Evolutionary conservation across 139 green algal species (phyloP).

Genomic region (Chlamydomonas schloesseri): DNA sequence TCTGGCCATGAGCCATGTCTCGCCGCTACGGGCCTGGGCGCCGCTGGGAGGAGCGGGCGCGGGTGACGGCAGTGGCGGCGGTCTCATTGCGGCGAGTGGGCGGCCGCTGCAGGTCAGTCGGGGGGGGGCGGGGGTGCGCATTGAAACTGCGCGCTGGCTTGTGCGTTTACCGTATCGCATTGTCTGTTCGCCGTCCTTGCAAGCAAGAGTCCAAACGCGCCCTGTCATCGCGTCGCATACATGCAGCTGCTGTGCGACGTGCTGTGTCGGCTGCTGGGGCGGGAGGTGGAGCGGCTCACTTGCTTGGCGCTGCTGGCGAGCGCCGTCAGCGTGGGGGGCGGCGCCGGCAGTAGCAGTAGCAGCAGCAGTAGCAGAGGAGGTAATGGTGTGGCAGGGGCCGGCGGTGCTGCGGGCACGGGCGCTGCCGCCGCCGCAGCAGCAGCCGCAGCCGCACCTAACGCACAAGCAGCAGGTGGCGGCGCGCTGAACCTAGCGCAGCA

Average conservation of each 20-base stretch:
- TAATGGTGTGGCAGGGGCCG: too few species aligned
- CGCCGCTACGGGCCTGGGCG: neutral
- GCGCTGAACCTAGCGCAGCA: too few species aligned
- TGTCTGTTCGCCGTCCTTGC: too few species aligned
- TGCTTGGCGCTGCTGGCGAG: conserved; percentile 8
- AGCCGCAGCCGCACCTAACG: too few species aligned
- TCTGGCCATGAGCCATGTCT: neutral
- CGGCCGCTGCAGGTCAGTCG: neutral
- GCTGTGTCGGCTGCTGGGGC: neutral
- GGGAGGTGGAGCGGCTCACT: neutral
- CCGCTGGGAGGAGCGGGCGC: neutral
- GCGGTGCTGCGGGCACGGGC: too few species aligned
- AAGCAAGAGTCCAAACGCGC: too few species aligned
- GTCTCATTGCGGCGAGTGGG: neutral
- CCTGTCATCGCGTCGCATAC: too few species aligned
- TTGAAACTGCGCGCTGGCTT: too few species aligned
- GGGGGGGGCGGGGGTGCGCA: neutral
- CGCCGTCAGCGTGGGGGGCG: neutral
- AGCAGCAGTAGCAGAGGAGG: neutral
- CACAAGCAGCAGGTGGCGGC: too few species aligned
- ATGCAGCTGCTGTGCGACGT: conserved; percentile 12
- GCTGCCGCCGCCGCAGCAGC: too few species aligned
- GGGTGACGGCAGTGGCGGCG: neutral
- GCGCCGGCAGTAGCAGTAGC: neutral
- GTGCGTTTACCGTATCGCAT: neutral